Base-by-base conservation (phyloP, 148 eudicot genomes). In the Vaccinium corymbosum region DNA sequence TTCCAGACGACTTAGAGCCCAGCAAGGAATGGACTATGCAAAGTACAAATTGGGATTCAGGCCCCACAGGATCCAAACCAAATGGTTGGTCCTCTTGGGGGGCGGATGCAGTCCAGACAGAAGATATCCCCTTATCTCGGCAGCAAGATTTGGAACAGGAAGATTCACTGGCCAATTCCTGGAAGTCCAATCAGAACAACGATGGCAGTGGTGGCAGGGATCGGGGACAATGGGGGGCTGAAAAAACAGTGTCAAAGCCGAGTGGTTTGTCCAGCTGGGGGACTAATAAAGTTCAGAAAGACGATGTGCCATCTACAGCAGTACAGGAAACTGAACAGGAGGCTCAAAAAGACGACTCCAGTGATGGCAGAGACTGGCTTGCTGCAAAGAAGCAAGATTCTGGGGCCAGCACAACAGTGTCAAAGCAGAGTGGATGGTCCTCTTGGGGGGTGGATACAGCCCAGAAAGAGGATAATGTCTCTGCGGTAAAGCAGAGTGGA, bases 81-180 rank as follows among this genome's bases (percentile, higher is more conserved):
- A 68, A 48, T 79, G 86, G 86, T 25, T 87, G 87, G 90, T 76
- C 89, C 7, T 75, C 52, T 71, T 89, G 91, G 91, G 92, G 90
- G 11, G 14, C 66, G 5, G 81, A 27, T 50, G 8, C 76, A 78
- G 85, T 71, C 20, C 76, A 59, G 51, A 8, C 27, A 35, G 35
- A 77, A 52, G 38, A 77, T 50, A 25, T 7, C n/a, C 68, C 7
- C n/a, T 20, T 7, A 16, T 5, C 27, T n/a, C 27, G 68, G 68
- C 68, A 20, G 12, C 68, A 20, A 61, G 68, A 61, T 61, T 61
- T 52, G 25, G 42, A 77, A 6, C 80, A 35, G 27, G 35, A 79
- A 29, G 70, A 79, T 29, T 79, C 70, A 29, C 51, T 17, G 7
- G 6, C 13, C 48, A 32, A 17, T 55, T 79, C 68, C 29, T 79